Evolutionary conservation across 345 rosid species (phyloP).

Genomic region (Punica granatum): DNA sequence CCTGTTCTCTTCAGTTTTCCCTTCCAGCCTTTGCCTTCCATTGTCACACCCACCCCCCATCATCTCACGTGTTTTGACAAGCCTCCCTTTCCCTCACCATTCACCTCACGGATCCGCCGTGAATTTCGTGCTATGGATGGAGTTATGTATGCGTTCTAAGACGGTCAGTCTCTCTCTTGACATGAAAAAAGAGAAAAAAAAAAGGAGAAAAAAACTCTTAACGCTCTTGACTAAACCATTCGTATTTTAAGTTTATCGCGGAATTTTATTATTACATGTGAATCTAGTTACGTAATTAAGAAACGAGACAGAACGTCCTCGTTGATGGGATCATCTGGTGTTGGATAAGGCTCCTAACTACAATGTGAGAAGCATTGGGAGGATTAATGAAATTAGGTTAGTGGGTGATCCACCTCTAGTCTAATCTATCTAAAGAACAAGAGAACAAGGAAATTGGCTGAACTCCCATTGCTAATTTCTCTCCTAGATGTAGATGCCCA

Average conservation of each 20-base stretch:
- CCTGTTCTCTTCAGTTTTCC: no score
- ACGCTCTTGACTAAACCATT: no score
- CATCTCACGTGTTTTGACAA: background rate
- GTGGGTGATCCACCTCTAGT: slow-evolving; percentile 4
- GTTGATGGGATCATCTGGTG: background rate
- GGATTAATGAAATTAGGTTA: background rate
- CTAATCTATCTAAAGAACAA: background rate
- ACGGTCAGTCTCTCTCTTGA: no score
- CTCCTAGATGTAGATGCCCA: background rate
- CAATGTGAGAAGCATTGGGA: background rate
- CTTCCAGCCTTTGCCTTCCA: background rate
- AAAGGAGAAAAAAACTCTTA: no score
- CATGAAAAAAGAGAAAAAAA: no score
- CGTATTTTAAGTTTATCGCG: no score
- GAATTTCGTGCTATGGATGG: background rate
- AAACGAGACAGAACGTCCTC: background rate
- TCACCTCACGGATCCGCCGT: no score
- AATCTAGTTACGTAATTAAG: background rate
- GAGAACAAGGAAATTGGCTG: background rate
- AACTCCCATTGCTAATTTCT: background rate
- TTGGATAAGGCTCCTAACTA: background rate
- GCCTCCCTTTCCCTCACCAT: no score
- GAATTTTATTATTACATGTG: no score
- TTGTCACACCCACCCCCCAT: background rate
- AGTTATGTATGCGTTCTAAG: no score